Conservation (phyloP, 2,329 filamentous ascomycete genomes). For the Elsinoe ampelina region DNA sequence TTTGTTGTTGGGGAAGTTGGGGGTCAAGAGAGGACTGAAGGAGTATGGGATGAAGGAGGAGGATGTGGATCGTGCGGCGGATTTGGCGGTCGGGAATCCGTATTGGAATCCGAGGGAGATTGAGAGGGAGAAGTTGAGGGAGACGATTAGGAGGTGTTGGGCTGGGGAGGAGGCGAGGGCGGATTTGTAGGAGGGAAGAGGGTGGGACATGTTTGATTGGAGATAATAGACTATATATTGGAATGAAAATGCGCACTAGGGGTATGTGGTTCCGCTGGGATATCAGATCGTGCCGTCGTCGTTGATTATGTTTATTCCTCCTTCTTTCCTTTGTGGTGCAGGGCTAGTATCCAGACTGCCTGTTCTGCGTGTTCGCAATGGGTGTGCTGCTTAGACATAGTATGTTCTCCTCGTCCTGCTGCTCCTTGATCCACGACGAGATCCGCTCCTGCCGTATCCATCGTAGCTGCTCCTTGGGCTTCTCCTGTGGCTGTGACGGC, state of each 20-base stretch:
- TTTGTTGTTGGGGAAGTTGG: slow-evolving; percentile 43
- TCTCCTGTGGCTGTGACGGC: slow-evolving; percentile 35
- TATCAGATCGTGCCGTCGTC: slow-evolving; percentile 9
- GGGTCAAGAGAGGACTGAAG: slow-evolving; percentile 45
- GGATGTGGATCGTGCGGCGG: slow-evolving; percentile 51
- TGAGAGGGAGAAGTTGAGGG: slow-evolving; percentile 43
- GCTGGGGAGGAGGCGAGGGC: slow-evolving; percentile 48
- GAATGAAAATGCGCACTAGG: neutral
- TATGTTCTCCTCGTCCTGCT: slow-evolving; percentile 11
- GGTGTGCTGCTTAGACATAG: slow-evolving; percentile 4
- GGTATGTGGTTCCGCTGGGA: neutral
- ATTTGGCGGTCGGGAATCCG: slow-evolving; percentile 49
- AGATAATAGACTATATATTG: neutral
- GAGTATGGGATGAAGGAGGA: slow-evolving; percentile 51
- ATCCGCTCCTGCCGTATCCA: slow-evolving; percentile 19
- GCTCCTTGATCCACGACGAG: slow-evolving; percentile 15
- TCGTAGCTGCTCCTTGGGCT: slow-evolving; percentile 23
- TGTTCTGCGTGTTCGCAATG: neutral
- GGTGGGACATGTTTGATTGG: neutral
- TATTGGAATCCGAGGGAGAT: slow-evolving; percentile 52
- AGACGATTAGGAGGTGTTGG: slow-evolving; percentile 52
- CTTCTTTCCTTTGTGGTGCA: neutral
- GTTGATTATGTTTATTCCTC: neutral
- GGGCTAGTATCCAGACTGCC: neutral
- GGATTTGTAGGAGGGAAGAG: slow-evolving; percentile 33